Percentiles rank a stretch among this genome's conserved stretches.
Evolutionary conservation across 75 land plant species (phyloP).

Genomic region (Cunninghamia lanceolata): DNA sequence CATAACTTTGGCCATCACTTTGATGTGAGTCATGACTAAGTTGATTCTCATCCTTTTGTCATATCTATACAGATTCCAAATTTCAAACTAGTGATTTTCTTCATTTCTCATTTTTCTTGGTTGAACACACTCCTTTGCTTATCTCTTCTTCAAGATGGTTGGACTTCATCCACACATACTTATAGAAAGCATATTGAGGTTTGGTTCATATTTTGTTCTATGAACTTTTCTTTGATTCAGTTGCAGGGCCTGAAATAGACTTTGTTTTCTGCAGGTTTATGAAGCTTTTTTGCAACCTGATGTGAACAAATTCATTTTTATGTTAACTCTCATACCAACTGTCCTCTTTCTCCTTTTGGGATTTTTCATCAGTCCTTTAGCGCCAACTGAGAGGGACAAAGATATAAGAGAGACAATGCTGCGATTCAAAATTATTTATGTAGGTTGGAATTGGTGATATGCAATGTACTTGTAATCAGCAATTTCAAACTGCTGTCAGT

Average conservation of each 20-base stretch:
- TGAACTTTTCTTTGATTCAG: neutral
- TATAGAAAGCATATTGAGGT: neutral
- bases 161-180: neutral
- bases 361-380: conserved; percentile 26
- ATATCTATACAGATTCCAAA: neutral
- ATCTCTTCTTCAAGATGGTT: neutral
- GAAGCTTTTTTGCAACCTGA: conserved; percentile 38
- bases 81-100: neutral
- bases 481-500: neutral
- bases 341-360: conserved; percentile 16
- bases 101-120: neutral
- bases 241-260: neutral
- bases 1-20: neutral
- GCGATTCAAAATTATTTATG: conserved; percentile 37
- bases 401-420: conserved; percentile 12
- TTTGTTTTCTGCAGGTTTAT: conserved; percentile 32
- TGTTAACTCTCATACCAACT: conserved; percentile 33
- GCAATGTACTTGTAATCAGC: neutral
- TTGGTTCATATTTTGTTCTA: neutral
- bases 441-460: conserved; percentile 12
- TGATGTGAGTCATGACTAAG: neutral
- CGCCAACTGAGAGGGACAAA: conserved; percentile 15
- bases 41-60: conserved; percentile 3
- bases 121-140: neutral
- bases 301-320: conserved; percentile 30